Evolutionary conservation across 768 basidiomycete genomes (phyloP), one percentile per base, ranked within the genome.

Genomic region (Pholiota conissans): DNA sequence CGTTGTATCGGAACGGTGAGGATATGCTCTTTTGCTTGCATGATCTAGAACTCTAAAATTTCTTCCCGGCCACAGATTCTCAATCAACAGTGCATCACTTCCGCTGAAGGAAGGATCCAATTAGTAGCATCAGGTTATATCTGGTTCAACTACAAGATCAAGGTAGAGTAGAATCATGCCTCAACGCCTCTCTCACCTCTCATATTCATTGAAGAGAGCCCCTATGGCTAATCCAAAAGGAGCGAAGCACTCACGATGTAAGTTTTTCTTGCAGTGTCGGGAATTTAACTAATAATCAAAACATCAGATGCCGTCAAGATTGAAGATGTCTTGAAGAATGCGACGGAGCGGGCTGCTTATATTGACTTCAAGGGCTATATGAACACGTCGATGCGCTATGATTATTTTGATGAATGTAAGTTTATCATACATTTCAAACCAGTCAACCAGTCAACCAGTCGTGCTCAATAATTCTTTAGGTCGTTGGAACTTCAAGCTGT

Each of bases 401-500:
- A 68, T 48, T 69, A 66, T 55, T 67, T 63, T 10, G 65, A 63
- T 49, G 67, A 69, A 64, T 68, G 67, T 68, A 40, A 29, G 67
- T 56, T 18, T 54, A 45, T 2, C 3, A 20, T 20, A 10, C 3
- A 11, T 35, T 34, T 6, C n/a, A 16, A 39, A 8, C 26, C 10
- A 26, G 9, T 3, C 42, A 10, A 24, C n/a, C 7, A 39, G 24
- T 42, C 11, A 13, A 52, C 64, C 40, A 67, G 29, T 16, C 6
- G 10, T n/a, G n/a, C n/a, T n/a, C n/a, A n/a, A n/a, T n/a, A n/a
- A 20, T 29, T 24, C 42, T 40, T 11, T 5, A 67, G 68, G 64
- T 53, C 65, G 65, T 10, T 66, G 65, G 60, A 63, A 63, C 42
- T 63, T 59, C 48, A 63, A 59, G 20, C 55, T 69, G 35, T 60